These are phyloP conservation scores for Hypoxylon rickii DNA, from an alignment of 495 filamentous ascomycete genomes.

Conservation along the genomic window DNA sequence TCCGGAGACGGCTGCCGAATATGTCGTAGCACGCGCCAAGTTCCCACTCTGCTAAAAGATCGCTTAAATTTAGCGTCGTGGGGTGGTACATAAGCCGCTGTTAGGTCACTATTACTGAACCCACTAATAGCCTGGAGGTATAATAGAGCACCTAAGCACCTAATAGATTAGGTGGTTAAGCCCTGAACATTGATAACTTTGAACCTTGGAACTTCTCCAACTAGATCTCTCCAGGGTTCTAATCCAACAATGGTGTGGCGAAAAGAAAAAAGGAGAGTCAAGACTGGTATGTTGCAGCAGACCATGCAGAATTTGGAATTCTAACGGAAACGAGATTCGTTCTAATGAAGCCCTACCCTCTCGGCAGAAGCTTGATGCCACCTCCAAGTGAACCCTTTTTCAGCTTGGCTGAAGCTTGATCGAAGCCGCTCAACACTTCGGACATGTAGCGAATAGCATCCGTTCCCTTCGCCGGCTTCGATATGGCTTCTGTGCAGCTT, in stretches of 20 bases:
- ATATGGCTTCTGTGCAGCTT: constrained; percentile 29
- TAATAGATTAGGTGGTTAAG: too few relatives aligned
- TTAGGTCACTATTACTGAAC: neutral
- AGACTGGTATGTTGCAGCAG: constrained; percentile 12
- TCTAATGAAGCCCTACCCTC: constrained; percentile 15
- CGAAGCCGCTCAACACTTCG: neutral
- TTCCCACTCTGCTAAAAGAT: neutral
- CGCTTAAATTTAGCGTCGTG: neutral
- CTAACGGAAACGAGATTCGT: constrained; percentile 20
- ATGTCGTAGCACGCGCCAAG: constrained; percentile 9
- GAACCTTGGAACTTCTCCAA: too few relatives aligned
- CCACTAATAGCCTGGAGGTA: too few relatives aligned
- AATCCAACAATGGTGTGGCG: constrained; percentile 7
- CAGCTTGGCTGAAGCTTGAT: constrained; percentile 22
- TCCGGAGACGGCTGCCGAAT: constrained; percentile 27
- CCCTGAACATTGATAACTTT: neutral
- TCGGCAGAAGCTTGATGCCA: constrained; percentile 31
- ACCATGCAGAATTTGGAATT: constrained; percentile 20
- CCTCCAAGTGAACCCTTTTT: neutral
- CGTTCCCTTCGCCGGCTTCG: constrained; percentile 15
- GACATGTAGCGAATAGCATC: constrained; percentile 5
- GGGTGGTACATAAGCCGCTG: neutral
- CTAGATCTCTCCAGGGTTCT: neutral
- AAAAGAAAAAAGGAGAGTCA: neutral
- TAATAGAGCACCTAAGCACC: too few relatives aligned